Percentiles rank a stretch among this genome's conserved stretches.
Evolutionary conservation across 2,329 filamentous ascomycete genomes (phyloP).

Genomic region (Penicillium sp.): DNA sequence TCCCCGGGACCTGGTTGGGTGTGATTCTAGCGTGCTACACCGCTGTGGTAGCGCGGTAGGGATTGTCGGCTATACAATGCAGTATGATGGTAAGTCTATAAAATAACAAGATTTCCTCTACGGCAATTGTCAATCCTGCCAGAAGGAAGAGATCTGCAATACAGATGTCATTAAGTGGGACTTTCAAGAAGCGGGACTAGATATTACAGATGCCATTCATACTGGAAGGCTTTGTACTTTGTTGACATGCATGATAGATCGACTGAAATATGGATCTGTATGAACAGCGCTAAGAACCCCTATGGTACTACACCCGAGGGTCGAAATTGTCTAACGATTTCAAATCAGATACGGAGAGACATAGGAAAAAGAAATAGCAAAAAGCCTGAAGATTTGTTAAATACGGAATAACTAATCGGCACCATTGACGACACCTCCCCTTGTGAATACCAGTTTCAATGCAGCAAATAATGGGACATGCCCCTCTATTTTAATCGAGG

Average conservation of each 20-base stretch:
- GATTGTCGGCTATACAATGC: too few species aligned
- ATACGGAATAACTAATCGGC: neutral
- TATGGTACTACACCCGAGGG: slow-evolving; percentile 15
- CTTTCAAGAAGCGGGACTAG: too few species aligned
- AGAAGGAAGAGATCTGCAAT: too few species aligned
- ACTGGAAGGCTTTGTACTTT: slow-evolving; percentile 1
- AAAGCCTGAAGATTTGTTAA: neutral
- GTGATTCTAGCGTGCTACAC: too few species aligned
- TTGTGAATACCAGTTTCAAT: slow-evolving; percentile 5
- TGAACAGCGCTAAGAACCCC: neutral
- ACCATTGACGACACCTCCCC: neutral
- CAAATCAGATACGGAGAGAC: neutral
- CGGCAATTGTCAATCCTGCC: too few species aligned
- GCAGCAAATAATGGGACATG: slow-evolving; percentile 5
- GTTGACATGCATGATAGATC: slow-evolving; percentile 6
- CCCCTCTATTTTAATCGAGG: slow-evolving; percentile 13
- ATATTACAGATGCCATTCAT: too few species aligned
- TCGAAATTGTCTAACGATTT: neutral
- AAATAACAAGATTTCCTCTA: too few species aligned
- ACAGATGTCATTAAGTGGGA: too few species aligned
- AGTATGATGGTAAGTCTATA: too few species aligned
- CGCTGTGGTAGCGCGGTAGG: too few species aligned
- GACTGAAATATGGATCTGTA: neutral
- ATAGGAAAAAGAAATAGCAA: neutral
- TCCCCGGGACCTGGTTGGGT: too few species aligned